Evolutionary conservation across 345 rosid genomes (phyloP).

Genomic region (Heritiera littoralis): DNA sequence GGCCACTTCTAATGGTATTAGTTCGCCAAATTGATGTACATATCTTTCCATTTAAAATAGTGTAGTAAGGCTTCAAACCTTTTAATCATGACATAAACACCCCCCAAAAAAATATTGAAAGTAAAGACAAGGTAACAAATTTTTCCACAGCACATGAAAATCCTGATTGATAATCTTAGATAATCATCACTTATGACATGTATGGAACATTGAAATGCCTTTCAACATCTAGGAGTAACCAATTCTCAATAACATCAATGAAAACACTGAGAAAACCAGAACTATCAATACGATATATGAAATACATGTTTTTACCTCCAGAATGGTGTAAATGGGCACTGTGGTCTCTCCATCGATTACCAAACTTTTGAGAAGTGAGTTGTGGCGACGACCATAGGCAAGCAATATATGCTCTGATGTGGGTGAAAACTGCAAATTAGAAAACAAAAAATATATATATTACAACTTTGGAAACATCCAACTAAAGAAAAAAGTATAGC

Average conservation of each 20-base stretch:
- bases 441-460: not conserved
- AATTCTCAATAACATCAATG: constrained; percentile 9
- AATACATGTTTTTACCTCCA: constrained; percentile 46
- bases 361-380: constrained; percentile 67
- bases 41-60: not conserved
- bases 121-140: not conserved
- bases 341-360: constrained; percentile 56
- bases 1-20: not conserved
- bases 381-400: constrained; percentile 74
- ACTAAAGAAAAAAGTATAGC: not conserved
- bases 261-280: constrained; percentile 6
- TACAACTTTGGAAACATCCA: not conserved
- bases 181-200: not conserved
- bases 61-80: not conserved
- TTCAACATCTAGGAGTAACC: constrained; percentile 1
- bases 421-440: constrained; percentile 61
- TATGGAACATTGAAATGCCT: not conserved
- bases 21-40: not conserved
- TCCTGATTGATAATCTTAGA: not conserved
- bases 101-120: not conserved
- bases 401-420: constrained; percentile 65
- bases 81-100: not conserved
- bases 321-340: constrained; percentile 57
- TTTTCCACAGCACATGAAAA: not conserved
- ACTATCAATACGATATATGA: not conserved